Percentiles rank a stretch among this genome's conserved stretches.
phyloP scores from a whole-genome alignment of 768 basidiomycete genomes.

The Chalciporus chontae region DNA sequence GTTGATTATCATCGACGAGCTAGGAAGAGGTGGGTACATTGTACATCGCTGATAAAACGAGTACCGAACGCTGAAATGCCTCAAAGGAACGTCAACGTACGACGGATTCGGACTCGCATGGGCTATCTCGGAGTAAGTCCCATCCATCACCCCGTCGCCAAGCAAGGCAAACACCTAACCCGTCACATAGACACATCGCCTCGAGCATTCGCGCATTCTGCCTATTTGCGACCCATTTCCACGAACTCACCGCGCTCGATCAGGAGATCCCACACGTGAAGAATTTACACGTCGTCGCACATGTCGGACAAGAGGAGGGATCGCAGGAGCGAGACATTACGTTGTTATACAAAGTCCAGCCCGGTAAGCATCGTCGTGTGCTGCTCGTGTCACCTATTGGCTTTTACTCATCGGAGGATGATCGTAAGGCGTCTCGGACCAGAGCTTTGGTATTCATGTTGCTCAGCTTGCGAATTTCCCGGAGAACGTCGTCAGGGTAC shows the following conservation, averaged over 20 bases:
- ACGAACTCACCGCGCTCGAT: conserved; percentile 90
- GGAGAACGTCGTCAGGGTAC: conserved; percentile 83
- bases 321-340: conserved; percentile 73
- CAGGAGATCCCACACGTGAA: conserved; percentile 85
- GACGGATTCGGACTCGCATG: conserved; percentile 98
- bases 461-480: conserved; percentile 98
- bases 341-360: conserved; percentile 67
- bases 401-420: too few relatives aligned
- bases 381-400: neutral
- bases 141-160: neutral
- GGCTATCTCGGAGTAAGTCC: conserved; percentile 92
- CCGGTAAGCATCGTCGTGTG: conserved; percentile 50
- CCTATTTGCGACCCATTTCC: conserved; percentile 97
- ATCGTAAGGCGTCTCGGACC: conserved; percentile 80
- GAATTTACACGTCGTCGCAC: conserved; percentile 94
- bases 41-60: neutral
- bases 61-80: conserved; percentile 4
- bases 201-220: conserved; percentile 91
- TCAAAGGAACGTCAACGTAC: conserved; percentile 86
- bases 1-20: conserved; percentile 95
- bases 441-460: conserved; percentile 98
- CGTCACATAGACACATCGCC: conserved; percentile 75
- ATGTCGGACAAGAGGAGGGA: conserved; percentile 57
- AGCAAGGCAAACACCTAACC: neutral
- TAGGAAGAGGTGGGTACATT: conserved; percentile 67